Evolutionary conservation across 768 basidiomycete species (phyloP), one percentile per base, ranked within the genome.

Genomic region (Collybia sordida): DNA sequence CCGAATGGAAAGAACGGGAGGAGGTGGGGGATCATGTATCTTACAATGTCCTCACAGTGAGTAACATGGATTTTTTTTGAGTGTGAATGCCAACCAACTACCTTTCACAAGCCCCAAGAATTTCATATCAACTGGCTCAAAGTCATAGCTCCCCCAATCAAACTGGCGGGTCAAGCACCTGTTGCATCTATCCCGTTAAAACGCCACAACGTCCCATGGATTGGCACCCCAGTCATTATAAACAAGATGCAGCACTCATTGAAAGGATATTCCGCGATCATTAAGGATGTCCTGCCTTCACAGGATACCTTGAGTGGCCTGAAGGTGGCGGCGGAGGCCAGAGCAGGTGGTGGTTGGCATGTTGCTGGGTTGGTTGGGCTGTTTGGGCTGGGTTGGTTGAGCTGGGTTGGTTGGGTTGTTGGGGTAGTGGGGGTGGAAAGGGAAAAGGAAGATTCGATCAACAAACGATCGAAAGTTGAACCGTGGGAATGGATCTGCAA

Each of bases 111-210:
- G 45, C n/a, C 25, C 31, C 36, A 35, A 4, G 2, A 36, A 6
- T 27, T 46, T 7, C 45, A 36, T 37, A 37, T 46, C 23, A 46
- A 46, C 36, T 46, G 45, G 31, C 15, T 46, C 18, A 47, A 47
- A 38, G 23, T 47, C 37, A 25, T 47, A n/a, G 14, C 27, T 17
- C 36, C 19, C 12, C 34, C 21, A 17, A 17, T 31, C 34, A n/a
- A 15, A 31, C 34, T 45, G 23, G 15, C 21, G 27, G 34, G 7
- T 24, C 23, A 18, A 31, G 19, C 23, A 35, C 27, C 5, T 15
- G 15, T 12, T 11, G 44, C 25, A 35, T 28, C 44, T n/a, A 21
- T 36, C 27, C 23, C 28, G 15, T 18, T 15, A n/a, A 22, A 19
- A 15, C 41, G 17, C 15, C n/a, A 22, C 24, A 21, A 15, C 8